Evolutionary conservation across 2,329 filamentous ascomycete species (phyloP).

Genomic region (Monosporascus ibericus): DNA sequence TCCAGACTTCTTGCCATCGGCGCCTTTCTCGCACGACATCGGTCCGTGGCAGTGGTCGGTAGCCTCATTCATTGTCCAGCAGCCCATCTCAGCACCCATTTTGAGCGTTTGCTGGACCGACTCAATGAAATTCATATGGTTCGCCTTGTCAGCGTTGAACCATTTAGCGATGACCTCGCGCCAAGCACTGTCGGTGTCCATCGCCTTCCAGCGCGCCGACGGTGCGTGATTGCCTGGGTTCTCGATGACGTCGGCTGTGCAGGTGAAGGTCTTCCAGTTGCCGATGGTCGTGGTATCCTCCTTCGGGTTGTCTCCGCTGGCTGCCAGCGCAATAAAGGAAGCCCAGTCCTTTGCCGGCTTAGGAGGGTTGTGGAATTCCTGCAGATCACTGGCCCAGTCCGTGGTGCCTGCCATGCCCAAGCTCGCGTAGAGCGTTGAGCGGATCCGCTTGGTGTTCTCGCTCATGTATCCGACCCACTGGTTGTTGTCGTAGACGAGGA

Average conservation of each 20-base stretch:
- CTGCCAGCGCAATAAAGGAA: constrained; percentile 6
- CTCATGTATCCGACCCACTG: too few relatives aligned
- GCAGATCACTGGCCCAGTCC: constrained; percentile 20
- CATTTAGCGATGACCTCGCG: too few relatives aligned
- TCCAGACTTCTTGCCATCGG: constrained; percentile 4
- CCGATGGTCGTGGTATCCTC: constrained; percentile 7
- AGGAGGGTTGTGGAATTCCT: constrained; percentile 16
- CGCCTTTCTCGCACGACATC: not conserved
- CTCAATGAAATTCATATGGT: too few relatives aligned
- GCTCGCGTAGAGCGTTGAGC: constrained; percentile 5
- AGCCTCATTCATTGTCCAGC: not conserved
- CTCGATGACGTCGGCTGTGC: too few relatives aligned
- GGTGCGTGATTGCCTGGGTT: too few relatives aligned
- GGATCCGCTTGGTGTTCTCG: constrained; percentile 1
- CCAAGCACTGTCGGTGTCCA: too few relatives aligned
- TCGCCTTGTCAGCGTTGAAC: too few relatives aligned
- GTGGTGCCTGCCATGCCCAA: constrained; percentile 12
- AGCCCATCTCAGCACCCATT: too few relatives aligned
- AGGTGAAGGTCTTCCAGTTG: constrained; percentile 5
- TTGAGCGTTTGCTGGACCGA: too few relatives aligned
- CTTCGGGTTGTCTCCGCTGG: constrained; percentile 1
- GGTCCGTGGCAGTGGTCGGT: constrained; percentile 5
- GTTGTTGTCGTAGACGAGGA: constrained; percentile 14
- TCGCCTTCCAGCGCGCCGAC: too few relatives aligned
- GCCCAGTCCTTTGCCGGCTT: constrained; percentile 8